Evolutionary conservation across 441 rosid species (phyloP).

Genomic region (Gossypium trilobum): DNA sequence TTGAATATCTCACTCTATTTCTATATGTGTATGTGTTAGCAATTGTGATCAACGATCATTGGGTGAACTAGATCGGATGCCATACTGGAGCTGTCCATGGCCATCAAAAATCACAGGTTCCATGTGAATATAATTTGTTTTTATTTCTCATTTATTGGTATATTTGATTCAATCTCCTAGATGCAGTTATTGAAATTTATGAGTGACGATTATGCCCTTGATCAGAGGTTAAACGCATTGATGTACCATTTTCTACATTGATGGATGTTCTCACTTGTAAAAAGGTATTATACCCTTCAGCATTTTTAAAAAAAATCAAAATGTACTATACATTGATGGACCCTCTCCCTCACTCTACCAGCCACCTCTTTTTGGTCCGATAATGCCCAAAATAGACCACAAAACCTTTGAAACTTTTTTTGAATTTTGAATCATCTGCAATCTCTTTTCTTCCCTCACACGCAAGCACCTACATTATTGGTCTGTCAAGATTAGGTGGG

Average conservation of each 20-base stretch:
- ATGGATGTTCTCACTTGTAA: constrained; percentile 46
- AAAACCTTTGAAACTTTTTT: not conserved
- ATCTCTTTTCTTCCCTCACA: not conserved
- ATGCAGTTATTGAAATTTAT: constrained; percentile 8
- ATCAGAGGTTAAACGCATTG: constrained; percentile 48
- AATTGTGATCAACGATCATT: constrained; percentile 40
- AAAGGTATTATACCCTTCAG: constrained; percentile 29
- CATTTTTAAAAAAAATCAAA: not conserved
- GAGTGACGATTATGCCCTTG: constrained; percentile 3
- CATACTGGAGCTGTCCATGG: constrained; percentile 57
- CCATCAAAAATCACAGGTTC: constrained; percentile 62
- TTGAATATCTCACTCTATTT: not conserved
- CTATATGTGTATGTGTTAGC: constrained; percentile 27
- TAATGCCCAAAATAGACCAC: not conserved
- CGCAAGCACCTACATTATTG: not conserved
- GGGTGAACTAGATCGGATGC: constrained; percentile 34
- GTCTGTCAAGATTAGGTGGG: not conserved
- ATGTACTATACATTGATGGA: not conserved
- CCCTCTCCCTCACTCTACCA: not conserved
- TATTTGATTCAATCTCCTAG: constrained; percentile 2
- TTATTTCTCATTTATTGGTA: constrained; percentile 5
- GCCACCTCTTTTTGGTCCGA: not conserved
- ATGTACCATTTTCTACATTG: constrained; percentile 33
- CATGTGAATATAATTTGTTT: not conserved
- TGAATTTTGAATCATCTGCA: not conserved